Evolutionary conservation across 176 grass and related monocot genomes (phyloP).

Genomic region (Triticum dicoccoides): DNA sequence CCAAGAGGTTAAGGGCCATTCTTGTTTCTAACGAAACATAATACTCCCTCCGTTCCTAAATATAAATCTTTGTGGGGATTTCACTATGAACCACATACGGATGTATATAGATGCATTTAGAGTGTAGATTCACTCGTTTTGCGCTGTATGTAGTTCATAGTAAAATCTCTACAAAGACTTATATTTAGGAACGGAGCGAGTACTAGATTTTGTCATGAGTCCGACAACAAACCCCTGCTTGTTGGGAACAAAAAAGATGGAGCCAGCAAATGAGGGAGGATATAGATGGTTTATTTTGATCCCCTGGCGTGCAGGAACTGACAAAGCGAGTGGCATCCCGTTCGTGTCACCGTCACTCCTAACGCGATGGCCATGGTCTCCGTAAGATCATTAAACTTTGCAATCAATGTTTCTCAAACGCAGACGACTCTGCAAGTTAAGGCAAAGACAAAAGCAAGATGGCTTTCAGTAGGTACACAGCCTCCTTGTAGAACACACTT

Average conservation of each 20-base stretch:
- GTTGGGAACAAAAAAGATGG: constrained; percentile 17
- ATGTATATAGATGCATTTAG: too few species aligned
- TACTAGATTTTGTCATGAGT: not conserved
- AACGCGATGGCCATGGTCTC: not conserved
- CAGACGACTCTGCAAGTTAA: not conserved
- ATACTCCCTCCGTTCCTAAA: too few species aligned
- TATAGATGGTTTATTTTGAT: not conserved
- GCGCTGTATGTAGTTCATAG: too few species aligned
- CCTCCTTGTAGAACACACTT: not conserved
- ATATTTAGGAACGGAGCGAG: too few species aligned
- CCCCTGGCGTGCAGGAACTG: not conserved
- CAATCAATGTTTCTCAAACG: not conserved
- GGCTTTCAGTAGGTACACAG: not conserved
- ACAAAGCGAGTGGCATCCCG: not conserved
- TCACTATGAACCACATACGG: too few species aligned
- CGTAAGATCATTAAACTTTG: too few species aligned
- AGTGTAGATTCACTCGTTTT: too few species aligned
- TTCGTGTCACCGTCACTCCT: not conserved
- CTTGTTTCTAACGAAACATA: not conserved
- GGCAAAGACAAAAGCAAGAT: not conserved
- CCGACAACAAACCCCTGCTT: not conserved
- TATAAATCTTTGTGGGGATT: too few species aligned
- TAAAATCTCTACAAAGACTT: too few species aligned
- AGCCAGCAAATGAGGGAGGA: not conserved
- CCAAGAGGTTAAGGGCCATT: not conserved